Conservation (phyloP, 306 rosid genomes). For the Prunus salicina region DNA sequence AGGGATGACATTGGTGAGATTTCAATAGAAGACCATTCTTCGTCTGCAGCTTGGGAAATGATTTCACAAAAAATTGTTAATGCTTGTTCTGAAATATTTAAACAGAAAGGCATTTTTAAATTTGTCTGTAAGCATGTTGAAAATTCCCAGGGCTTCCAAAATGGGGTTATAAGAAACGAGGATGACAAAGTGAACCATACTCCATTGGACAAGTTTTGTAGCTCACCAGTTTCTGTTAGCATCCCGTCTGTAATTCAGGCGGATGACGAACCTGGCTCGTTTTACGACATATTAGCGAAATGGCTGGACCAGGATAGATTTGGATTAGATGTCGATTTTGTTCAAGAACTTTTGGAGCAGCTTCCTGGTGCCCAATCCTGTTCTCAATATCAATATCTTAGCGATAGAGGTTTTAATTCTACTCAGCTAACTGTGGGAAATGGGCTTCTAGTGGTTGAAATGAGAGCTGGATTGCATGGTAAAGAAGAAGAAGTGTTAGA, state of each 20-base stretch:
- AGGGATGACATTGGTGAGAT: conserved; percentile 82
- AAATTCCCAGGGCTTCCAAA: conserved; percentile 30
- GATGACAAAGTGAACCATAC: conserved; percentile 30
- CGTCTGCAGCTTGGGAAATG: conserved; percentile 69
- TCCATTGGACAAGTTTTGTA: conserved; percentile 60
- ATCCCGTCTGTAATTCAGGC: conserved; percentile 47
- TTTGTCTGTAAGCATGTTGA: conserved; percentile 69
- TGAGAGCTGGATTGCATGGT: conserved; percentile 46
- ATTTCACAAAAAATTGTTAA: conserved; percentile 55
- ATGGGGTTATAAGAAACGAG: conserved; percentile 29
- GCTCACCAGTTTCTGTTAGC: conserved; percentile 39
- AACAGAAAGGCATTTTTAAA: conserved; percentile 56
- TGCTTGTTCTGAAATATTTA: conserved; percentile 58
- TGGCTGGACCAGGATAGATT: conserved; percentile 97
- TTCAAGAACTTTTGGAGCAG: conserved; percentile 83
- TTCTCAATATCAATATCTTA: conserved; percentile 57
- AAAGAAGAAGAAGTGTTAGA: conserved; percentile 47
- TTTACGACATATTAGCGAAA: conserved; percentile 42
- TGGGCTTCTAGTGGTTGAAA: conserved; percentile 58
- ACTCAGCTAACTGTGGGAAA: conserved; percentile 70
- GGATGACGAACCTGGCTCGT: conserved; percentile 40
- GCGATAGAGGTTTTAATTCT: conserved; percentile 46
- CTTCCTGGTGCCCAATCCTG: conserved; percentile 61
- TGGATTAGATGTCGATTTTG: conserved; percentile 89
- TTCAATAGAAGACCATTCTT: conserved; percentile 66